Evolutionary conservation across 140 eudicot species (phyloP).

Genomic region (Stevia rebaudiana): DNA sequence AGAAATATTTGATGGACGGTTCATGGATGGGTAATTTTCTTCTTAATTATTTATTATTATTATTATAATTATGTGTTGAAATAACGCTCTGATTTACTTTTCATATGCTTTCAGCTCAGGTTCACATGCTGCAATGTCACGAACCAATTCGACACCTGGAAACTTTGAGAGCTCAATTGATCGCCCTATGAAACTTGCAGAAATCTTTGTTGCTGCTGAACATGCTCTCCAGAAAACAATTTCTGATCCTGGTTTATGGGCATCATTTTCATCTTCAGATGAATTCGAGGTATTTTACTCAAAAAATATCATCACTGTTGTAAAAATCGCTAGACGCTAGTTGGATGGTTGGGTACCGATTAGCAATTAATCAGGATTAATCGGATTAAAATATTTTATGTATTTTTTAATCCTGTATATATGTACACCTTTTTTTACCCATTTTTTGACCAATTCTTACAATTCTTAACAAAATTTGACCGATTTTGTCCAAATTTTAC

Average conservation of each 20-base stretch:
- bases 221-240: conserved; percentile 73
- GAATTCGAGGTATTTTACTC: conserved; percentile 62
- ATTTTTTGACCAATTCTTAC: no score
- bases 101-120: conserved; percentile 55
- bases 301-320: no score
- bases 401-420: no score
- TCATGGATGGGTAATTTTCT: conserved; percentile 76
- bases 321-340: no score
- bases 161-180: conserved; percentile 76
- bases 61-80: background rate
- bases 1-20: conserved; percentile 68
- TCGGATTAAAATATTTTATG: no score
- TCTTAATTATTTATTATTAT: no score
- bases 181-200: conserved; percentile 95
- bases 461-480: no score
- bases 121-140: conserved; percentile 50
- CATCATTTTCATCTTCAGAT: conserved; percentile 66
- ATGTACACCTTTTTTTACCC: no score
- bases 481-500: no score
- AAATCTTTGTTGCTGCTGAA: conserved; percentile 91
- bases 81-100: conserved; percentile 24
- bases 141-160: conserved; percentile 88
- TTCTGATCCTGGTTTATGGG: conserved; percentile 62
- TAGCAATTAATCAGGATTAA: no score
- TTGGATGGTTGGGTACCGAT: no score